Base-by-base conservation (phyloP, 129 eudicot genomes). In the Scalesia atractyloides region DNA sequence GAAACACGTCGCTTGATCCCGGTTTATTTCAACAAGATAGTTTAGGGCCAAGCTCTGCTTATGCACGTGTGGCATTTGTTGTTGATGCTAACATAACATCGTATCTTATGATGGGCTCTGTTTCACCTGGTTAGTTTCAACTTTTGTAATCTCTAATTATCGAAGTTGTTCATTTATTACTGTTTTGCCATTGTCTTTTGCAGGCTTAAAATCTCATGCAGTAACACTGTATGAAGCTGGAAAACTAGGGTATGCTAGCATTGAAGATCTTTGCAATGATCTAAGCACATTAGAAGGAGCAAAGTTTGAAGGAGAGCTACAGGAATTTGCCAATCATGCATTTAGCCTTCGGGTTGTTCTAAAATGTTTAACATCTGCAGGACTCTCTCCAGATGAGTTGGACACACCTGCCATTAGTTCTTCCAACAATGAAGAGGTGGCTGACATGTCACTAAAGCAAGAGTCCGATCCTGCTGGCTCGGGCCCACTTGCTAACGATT, bases 51-150 rank as follows among this genome's bases (percentile, higher is more conserved):
- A 79, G 79, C 70, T 76, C 89, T 66, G 87, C 78, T 66, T 77
- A 78, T 79, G 79, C 91, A 61, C 97, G 93, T 75, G 99, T 95
- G 76, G 97, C 99, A 20, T 95, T 95, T 84, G 92, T 95, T 43
- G 97, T 95, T 74, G 97, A 95, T 90, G 99, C 99, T 59, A 95
- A 95, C 81, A 95, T 95, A 79, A 95, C 99, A 54, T 95, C 99
- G 2, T 95, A 95, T 81, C 94, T 95, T 64, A 95, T 95, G 99
- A 95, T 95, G 99, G 99, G 99, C 43, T 95, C 99, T 82, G 97
- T 95, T 83, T 95, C 99, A 73, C 99, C 97, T 81, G 99, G 99
- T 95, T 33, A 64, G 80, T 76, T 77, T 72, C 11, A 33, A 43
- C 14, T 46, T 57, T 30, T 5, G 43, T 15, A 30, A 13, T 4